A percentile compares a stretch with the other conserved stretches of the same genome.
phyloP scores from a whole-genome alignment of 2,329 filamentous ascomycete species.

The Neodidymelliopsis sp. region DNA sequence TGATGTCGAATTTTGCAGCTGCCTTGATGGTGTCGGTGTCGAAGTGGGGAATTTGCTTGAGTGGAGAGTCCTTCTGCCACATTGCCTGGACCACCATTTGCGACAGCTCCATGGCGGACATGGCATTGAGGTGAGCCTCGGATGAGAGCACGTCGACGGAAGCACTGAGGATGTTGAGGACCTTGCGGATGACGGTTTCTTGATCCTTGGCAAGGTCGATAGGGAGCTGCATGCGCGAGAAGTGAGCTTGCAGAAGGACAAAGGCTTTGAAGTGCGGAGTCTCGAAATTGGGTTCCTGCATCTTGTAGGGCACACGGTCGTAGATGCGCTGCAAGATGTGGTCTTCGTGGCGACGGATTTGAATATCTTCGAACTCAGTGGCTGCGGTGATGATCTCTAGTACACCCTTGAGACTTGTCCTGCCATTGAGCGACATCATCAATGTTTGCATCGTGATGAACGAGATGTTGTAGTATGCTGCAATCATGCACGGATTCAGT shows the following conservation, averaged over 20 bases:
- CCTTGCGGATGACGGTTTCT: slow-evolving; percentile 82
- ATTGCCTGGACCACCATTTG: slow-evolving; percentile 99
- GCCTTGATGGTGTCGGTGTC: slow-evolving; percentile 81
- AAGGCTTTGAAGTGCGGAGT: slow-evolving; percentile 99
- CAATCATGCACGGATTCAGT: slow-evolving; percentile 96
- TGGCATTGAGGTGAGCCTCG: slow-evolving; percentile 94
- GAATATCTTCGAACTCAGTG: slow-evolving; percentile 93
- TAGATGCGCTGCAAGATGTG: slow-evolving; percentile 89
- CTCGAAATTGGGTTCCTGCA: slow-evolving; percentile 84
- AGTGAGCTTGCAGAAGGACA: slow-evolving; percentile 95
- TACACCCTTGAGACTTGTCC: slow-evolving; percentile 95
- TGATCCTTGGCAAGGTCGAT: slow-evolving; percentile 97
- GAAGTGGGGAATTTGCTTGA: slow-evolving; percentile 98
- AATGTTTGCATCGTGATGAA: slow-evolving; percentile 99
- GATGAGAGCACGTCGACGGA: slow-evolving; percentile 95
- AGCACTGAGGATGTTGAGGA: slow-evolving; percentile 86
- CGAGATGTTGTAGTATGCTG: slow-evolving; percentile 98
- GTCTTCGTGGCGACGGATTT: slow-evolving; percentile 92
- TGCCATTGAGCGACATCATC: slow-evolving; percentile 84
- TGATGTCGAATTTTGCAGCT: slow-evolving; percentile 81
- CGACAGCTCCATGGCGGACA: slow-evolving; percentile 98
- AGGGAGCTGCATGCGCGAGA: slow-evolving; percentile 94
- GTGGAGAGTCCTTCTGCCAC: slow-evolving; percentile 96
- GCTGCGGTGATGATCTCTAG: slow-evolving; percentile 97
- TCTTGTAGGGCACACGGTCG: slow-evolving; percentile 93